phyloP scores from a whole-genome alignment of 192 early-diverging fungal genomes.

The Entomortierella parvispora region DNA sequence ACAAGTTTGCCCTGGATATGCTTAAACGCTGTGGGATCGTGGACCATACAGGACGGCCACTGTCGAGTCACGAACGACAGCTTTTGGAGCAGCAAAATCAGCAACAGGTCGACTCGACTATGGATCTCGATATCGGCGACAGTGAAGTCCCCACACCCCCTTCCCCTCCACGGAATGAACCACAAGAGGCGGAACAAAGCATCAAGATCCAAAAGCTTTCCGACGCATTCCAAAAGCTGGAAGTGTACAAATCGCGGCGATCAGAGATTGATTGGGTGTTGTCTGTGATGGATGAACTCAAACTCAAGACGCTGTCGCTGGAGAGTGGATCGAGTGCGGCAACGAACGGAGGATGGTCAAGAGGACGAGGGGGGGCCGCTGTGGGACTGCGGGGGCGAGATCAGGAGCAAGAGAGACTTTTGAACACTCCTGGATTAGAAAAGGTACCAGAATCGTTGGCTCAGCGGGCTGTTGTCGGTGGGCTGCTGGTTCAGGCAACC shows the following conservation, averaged over 20 bases:
- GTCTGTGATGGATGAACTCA: constrained; percentile 52
- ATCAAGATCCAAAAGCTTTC: constrained; percentile 18
- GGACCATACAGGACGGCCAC: constrained; percentile 34
- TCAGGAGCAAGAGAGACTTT: constrained; percentile 22
- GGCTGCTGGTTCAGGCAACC: constrained; percentile 59
- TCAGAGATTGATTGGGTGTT: constrained; percentile 51
- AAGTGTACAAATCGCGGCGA: constrained; percentile 45
- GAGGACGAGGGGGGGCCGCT: constrained; percentile 15
- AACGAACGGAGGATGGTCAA: neutral
- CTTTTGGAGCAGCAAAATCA: constrained; percentile 19
- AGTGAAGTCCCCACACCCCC: constrained; percentile 15
- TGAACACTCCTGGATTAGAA: constrained; percentile 25
- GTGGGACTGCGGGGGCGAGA: constrained; percentile 20
- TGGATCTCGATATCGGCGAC: constrained; percentile 50
- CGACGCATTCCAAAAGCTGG: constrained; percentile 38
- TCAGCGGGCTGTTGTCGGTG: constrained; percentile 59
- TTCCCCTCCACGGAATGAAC: neutral
- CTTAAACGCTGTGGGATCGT: constrained; percentile 43
- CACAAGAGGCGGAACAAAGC: neutral
- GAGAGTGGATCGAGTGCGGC: constrained; percentile 15
- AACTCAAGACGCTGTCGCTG: constrained; percentile 41
- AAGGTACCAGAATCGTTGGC: constrained; percentile 52
- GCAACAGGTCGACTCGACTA: constrained; percentile 22
- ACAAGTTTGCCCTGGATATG: constrained; percentile 50
- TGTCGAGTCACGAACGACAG: constrained; percentile 30